Conservation (phyloP, 495 filamentous ascomycete species). For the Podospora pseudocomata region DNA sequence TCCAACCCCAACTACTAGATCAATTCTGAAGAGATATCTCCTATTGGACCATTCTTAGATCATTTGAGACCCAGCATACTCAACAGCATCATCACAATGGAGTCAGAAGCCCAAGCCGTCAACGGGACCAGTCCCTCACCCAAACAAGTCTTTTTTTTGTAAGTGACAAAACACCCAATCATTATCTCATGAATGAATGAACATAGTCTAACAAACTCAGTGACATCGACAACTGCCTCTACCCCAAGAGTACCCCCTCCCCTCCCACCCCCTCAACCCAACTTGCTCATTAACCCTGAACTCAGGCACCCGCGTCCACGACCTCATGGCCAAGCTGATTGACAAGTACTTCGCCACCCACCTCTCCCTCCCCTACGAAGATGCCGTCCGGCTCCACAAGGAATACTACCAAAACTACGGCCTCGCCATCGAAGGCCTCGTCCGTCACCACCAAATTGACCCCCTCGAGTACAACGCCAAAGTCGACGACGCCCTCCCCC, state of each 20-base stretch:
- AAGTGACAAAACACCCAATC: slow-evolving; percentile 14
- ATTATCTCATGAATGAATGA: not conserved
- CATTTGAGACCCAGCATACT: not conserved
- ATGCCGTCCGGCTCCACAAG: slow-evolving; percentile 76
- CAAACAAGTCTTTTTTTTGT: slow-evolving; percentile 49
- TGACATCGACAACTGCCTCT: slow-evolving; percentile 96
- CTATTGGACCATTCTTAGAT: not conserved
- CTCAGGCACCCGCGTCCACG: slow-evolving; percentile 63
- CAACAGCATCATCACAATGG: slow-evolving; percentile 4
- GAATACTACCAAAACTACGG: slow-evolving; percentile 96
- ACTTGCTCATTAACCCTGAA: not conserved
- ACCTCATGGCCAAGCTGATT: slow-evolving; percentile 70
- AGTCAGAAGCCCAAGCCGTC: slow-evolving; percentile 1
- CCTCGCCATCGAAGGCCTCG: slow-evolving; percentile 91
- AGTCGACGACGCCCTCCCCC: slow-evolving; percentile 91
- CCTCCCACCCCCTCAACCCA: not conserved
- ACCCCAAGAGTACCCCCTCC: slow-evolving; percentile 52
- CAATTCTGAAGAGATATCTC: not conserved
- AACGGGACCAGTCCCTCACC: slow-evolving; percentile 19
- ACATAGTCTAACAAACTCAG: slow-evolving; percentile 25
- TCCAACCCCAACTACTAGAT: not conserved
- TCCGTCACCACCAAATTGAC: slow-evolving; percentile 92
- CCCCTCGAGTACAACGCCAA: slow-evolving; percentile 89
- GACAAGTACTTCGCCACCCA: slow-evolving; percentile 80
- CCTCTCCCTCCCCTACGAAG: slow-evolving; percentile 64